Evolutionary conservation across 2,329 filamentous ascomycete species (phyloP), one percentile per base, ranked within the genome.

Genomic region (Hymenoscyphus linearis): DNA sequence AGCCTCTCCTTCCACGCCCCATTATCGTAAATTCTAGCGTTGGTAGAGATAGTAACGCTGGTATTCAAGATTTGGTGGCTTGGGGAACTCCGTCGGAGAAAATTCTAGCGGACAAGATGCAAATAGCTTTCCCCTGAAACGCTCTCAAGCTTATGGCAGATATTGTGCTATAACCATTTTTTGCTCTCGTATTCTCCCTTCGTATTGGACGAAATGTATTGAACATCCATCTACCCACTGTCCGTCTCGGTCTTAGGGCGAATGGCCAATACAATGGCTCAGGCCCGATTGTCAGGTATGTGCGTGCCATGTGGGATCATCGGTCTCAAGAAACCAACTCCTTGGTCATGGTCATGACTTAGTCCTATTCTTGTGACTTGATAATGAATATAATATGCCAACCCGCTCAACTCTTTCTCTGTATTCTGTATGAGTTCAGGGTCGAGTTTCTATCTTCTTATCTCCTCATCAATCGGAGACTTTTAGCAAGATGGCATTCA

Each of bases 401-500:
- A n/a, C 26, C 37, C 52, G 53, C 59, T 36, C 59, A 27, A 18
- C 31, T 13, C 25, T 25, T 22, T 22, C 4, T 50, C 25, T 25
- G 9, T 47, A 3, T 25, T 50, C 44, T 50, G 44, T 22, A 50
- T 50, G 7, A 22, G 18, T 50, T 50, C 44, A 50, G 44, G 22
- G 44, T 50, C 22, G 44, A 50, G 6, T 25, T 50, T 50, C n/a
- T 25, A 50, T 50, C 44, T 50, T 52, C 50, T 58, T 53, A 53
- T 34, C 52, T 14, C 27, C 31, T 7, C 63, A 61, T 36, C 69
- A 68, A 66, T 59, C 62, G 31, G 60, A 67, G 36, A 60, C 27
- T 27, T 27, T 44, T 55, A 52, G 44, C 52, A 66, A 78, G 71
- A 75, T 81, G 73, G 76, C 78, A 58, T 82, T 80, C 72, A 81